Evolutionary conservation across 1,284 basidiomycete genomes (phyloP), one percentile per base, ranked within the genome.

Genomic region (Apiotrichum laibachii): DNA sequence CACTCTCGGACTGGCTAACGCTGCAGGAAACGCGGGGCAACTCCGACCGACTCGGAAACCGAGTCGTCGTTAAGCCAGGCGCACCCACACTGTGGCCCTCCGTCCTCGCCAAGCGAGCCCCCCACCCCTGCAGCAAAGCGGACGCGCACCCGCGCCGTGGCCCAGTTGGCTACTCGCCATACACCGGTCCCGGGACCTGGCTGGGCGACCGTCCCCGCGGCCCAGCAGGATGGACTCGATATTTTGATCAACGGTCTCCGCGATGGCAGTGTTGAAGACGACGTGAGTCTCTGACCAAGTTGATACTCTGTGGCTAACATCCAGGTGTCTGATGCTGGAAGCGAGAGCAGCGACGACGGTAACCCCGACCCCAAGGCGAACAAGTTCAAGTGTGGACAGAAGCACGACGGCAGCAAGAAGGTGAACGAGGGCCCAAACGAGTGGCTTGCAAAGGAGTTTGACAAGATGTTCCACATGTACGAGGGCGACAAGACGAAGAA

Each of bases 381-480:
- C 35, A 43, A 45, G 7, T 77, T 67, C 65, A 73, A 72, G 57
- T 77, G 73, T 47, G 69, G 67, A 8, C 67, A 74, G 50, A 61
- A 61, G 2, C 59, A 75, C 51, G 67, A 66, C 37, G 74, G 73
- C 2, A 63, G 16, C 1, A 37, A 51, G 3, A 50, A 49, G 2
- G 53, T 44, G 11, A 11, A 11, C 37, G 37, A 37, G 37, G 70
- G 75, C 7, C 74, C 74, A 0, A 79, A 79, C 59, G 76, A 77
- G 49, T 72, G 66, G 62, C 67, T 79, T 6, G 74, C 76, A 0
- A 56, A 62, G 50, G 67, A 74, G 56, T 72, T 79, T 51, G 74
- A 77, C 22, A 61, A 73, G 34, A 60, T 78, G 26, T 66, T 70
- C 50, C 57, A 65, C 15, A 48, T 75, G 43, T 79, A 78, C 53